These are phyloP conservation scores for Venturia effusa DNA, from an alignment of 2,329 filamentous ascomycete species.

Conservation along the genomic window DNA sequence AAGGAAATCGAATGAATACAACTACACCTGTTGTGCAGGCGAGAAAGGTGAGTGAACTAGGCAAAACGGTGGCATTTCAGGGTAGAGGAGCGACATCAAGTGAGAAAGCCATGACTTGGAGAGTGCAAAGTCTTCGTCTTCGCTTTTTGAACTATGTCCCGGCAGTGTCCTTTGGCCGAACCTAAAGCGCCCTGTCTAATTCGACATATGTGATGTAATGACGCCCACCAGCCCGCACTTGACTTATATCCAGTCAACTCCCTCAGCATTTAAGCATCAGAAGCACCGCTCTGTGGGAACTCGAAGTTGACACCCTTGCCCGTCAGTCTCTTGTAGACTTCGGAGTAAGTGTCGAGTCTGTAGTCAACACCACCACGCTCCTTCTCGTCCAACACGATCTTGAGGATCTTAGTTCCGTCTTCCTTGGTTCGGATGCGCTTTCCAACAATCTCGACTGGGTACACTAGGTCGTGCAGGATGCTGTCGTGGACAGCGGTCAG, in stretches of 20 bases:
- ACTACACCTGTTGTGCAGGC: too few relatives aligned
- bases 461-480: slow-evolving; percentile 96
- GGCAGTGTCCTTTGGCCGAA: neutral
- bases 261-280: slow-evolving; percentile 9
- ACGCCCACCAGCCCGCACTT: neutral
- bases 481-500: slow-evolving; percentile 98
- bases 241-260: neutral
- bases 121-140: slow-evolving; percentile 5
- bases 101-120: neutral
- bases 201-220: neutral
- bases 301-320: slow-evolving; percentile 96
- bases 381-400: slow-evolving; percentile 99
- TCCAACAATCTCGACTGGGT: slow-evolving; percentile 99
- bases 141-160: slow-evolving; percentile 5
- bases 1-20: too few relatives aligned
- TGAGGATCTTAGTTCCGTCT: slow-evolving; percentile 96
- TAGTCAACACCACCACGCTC: slow-evolving; percentile 99
- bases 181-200: neutral
- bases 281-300: slow-evolving; percentile 53
- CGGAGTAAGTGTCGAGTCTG: slow-evolving; percentile 97
- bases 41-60: neutral
- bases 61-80: neutral
- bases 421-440: slow-evolving; percentile 98
- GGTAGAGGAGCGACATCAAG: neutral
- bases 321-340: slow-evolving; percentile 97